Conservation (phyloP, 345 rosid genomes). For the Salix exigua region DNA sequence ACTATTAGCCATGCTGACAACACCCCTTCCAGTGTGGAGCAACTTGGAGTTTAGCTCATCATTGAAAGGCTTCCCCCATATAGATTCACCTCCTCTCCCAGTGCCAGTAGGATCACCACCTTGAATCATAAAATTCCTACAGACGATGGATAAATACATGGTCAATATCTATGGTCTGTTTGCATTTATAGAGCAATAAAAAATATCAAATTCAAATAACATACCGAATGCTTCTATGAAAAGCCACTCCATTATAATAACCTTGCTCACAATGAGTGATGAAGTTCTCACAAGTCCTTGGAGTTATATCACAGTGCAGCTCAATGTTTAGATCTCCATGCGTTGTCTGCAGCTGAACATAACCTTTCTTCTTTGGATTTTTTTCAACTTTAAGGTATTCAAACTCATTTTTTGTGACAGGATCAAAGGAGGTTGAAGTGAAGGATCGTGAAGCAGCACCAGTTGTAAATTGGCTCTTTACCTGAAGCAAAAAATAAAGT, state of each 20-base stretch:
- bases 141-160: background rate
- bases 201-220: background rate
- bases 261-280: conserved; percentile 79
- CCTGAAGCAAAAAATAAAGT: conserved; percentile 42
- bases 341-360: conserved; percentile 81
- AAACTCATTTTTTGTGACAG: conserved; percentile 80
- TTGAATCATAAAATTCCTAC: conserved; percentile 95
- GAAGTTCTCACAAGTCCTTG: conserved; percentile 89
- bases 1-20: conserved; percentile 96
- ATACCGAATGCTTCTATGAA: conserved; percentile 79
- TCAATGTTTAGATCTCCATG: conserved; percentile 93
- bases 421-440: conserved; percentile 83
- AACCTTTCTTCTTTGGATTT: conserved; percentile 94
- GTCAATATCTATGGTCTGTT: background rate
- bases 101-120: conserved; percentile 98
- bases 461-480: conserved; percentile 77
- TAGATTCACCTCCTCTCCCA: conserved; percentile 86
- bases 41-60: conserved; percentile 87
- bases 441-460: conserved; percentile 97
- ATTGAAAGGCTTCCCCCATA: conserved; percentile 95
- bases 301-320: conserved; percentile 88
- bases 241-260: conserved; percentile 73
- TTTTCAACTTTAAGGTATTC: conserved; percentile 85
- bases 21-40: conserved; percentile 88
- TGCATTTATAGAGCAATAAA: background rate